phyloP scores from a whole-genome alignment of 148 eudicot species.

The Cornus controversa region DNA sequence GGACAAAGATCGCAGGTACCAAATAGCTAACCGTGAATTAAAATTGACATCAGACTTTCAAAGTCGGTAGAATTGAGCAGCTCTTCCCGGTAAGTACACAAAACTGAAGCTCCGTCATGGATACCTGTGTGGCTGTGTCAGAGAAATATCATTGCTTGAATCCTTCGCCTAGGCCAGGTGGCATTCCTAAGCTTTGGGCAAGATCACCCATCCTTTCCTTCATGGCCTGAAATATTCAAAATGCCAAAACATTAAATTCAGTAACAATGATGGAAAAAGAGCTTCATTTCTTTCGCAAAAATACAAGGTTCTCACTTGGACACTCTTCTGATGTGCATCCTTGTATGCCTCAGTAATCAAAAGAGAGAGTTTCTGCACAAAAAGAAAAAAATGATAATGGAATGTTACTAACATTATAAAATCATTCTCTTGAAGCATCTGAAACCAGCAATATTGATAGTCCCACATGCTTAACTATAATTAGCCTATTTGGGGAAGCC shows the following conservation, averaged over 20 bases:
- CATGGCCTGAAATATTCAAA: conserved; percentile 56
- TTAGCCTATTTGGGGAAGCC: not conserved
- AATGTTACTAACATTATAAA: not conserved
- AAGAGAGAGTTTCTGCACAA: conserved; percentile 73
- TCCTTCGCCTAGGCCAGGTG: conserved; percentile 66
- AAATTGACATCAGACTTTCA: not conserved
- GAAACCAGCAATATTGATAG: not conserved
- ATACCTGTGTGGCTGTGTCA: not conserved
- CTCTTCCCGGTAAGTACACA: conserved; percentile 17
- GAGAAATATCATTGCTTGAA: conserved; percentile 30
- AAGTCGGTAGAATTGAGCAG: not conserved
- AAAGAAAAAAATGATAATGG: not conserved
- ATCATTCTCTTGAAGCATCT: not conserved
- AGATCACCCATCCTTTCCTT: conserved; percentile 84
- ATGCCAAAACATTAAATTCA: not conserved
- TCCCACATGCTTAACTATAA: not conserved
- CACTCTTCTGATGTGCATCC: conserved; percentile 96
- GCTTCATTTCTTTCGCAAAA: not conserved
- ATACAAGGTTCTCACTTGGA: conserved; percentile 44
- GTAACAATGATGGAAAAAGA: not conserved
- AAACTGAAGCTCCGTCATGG: conserved; percentile 20
- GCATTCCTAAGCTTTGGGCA: conserved; percentile 88
- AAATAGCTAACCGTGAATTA: not conserved
- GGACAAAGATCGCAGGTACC: not conserved
- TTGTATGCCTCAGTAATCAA: conserved; percentile 87